These are phyloP conservation scores for Botryotinia globosa DNA, from an alignment of 2,329 filamentous ascomycete species.

Conservation along the genomic window DNA sequence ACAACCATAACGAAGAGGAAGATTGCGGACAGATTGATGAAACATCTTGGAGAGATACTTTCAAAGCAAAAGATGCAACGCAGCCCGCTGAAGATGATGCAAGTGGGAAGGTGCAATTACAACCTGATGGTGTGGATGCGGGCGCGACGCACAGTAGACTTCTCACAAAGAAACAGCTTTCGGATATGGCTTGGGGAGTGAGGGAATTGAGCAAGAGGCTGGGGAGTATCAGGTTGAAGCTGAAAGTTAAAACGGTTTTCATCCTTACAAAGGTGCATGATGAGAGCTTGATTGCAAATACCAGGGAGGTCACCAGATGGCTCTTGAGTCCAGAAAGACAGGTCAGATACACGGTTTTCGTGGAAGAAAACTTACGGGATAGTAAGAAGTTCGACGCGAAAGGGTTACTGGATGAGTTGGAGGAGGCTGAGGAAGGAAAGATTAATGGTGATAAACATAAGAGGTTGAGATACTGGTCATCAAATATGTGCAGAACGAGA, in stretches of 20 bases:
- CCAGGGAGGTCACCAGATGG: constrained; percentile 76
- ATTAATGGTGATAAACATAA: constrained; percentile 35
- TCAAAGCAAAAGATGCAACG: constrained; percentile 21
- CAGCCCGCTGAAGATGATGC: constrained; percentile 18
- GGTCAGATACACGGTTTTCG: constrained; percentile 72
- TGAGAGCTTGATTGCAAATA: constrained; percentile 71
- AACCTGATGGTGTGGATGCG: constrained; percentile 22
- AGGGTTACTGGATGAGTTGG: constrained; percentile 64
- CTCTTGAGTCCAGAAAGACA: constrained; percentile 68
- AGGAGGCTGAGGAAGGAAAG: constrained; percentile 44
- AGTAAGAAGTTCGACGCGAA: constrained; percentile 71
- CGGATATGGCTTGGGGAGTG: constrained; percentile 96
- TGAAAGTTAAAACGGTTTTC: constrained; percentile 80
- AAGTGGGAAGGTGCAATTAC: constrained; percentile 23
- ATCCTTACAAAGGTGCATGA: constrained; percentile 92
- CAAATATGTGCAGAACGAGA: constrained; percentile 69
- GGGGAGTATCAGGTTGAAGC: constrained; percentile 76
- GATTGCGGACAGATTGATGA: constrained; percentile 54
- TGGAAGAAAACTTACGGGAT: constrained; percentile 71
- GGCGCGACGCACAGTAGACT: constrained; percentile 58
- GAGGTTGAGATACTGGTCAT: constrained; percentile 78
- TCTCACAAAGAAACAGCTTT: constrained; percentile 89
- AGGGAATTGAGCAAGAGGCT: constrained; percentile 84
- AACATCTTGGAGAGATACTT: constrained; percentile 49
- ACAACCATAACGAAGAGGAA: constrained; percentile 11